phyloP scores from a whole-genome alignment of 2,329 filamentous ascomycete species.

The Aspergillus intermedius region DNA sequence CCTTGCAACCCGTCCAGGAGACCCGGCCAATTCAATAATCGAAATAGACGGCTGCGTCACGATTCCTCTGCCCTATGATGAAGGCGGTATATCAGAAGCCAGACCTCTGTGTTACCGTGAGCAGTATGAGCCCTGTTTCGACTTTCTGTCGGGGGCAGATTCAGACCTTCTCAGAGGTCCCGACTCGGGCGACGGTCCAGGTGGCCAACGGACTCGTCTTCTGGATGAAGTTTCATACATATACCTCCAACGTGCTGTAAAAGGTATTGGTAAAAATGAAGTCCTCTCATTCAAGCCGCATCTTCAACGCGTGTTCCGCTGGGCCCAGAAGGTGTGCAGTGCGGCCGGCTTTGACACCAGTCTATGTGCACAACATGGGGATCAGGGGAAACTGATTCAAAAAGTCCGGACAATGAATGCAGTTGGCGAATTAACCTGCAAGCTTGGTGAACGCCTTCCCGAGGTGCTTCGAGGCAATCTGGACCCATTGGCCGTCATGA shows the following conservation, averaged over 20 bases:
- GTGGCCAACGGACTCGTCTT: not conserved
- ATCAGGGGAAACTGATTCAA: not conserved
- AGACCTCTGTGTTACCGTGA: not conserved
- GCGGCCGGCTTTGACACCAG: not conserved
- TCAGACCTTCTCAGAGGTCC: not conserved
- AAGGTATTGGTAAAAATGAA: not conserved
- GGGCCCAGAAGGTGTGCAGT: not conserved
- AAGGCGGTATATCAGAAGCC: not conserved
- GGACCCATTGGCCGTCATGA: constrained; percentile 23
- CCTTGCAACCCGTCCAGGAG: not conserved
- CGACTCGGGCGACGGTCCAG: not conserved
- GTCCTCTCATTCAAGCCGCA: not conserved
- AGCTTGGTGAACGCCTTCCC: constrained; percentile 14
- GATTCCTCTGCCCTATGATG: not conserved
- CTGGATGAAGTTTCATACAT: not conserved
- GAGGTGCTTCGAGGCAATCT: constrained; percentile 17
- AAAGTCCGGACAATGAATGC: not conserved
- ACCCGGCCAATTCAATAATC: not conserved
- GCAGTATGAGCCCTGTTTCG: not conserved
- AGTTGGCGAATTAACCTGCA: not conserved
- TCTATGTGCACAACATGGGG: not conserved
- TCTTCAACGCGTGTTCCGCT: not conserved
- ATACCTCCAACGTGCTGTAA: not conserved
- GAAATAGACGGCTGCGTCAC: not conserved
- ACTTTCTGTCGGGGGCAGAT: not conserved